phyloP scores from a whole-genome alignment of 2,329 filamentous ascomycete species.

The Cryphonectria nitschkei region DNA sequence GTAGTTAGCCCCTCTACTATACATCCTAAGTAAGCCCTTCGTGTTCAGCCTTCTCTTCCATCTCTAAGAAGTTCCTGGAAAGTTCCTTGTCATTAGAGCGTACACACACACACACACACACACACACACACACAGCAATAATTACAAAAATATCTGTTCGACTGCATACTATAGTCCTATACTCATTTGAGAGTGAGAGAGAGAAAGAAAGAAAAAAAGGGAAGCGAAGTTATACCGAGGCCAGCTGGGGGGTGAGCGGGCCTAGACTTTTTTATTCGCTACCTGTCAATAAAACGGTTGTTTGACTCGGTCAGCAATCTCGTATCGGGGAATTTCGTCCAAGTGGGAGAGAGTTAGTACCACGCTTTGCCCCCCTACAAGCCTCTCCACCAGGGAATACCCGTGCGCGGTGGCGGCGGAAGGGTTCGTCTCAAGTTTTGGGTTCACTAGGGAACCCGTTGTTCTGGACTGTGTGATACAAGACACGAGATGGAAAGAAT shows the following conservation, averaged over 20 bases:
- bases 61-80: no score
- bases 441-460: not conserved
- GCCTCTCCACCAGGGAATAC: not conserved
- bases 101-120: no score
- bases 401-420: not conserved
- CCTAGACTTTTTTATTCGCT: conserved; percentile 1
- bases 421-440: conserved; percentile 3
- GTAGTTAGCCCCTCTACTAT: no score
- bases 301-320: conserved; percentile 3
- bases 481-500: not conserved
- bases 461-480: not conserved
- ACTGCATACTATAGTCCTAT: no score
- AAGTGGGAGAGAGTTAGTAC: no score
- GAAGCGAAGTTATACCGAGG: not conserved
- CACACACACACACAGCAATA: no score
- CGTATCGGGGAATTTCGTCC: not conserved
- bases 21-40: no score
- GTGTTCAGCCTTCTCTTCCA: no score
- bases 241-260: not conserved
- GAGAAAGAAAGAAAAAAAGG: not conserved
- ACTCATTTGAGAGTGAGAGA: no score
- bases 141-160: no score
- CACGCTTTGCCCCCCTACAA: not conserved
- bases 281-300: not conserved
- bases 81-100: no score